phyloP scores from a whole-genome alignment of 202 grass and related monocot genomes.

The Panicum hallii region DNA sequence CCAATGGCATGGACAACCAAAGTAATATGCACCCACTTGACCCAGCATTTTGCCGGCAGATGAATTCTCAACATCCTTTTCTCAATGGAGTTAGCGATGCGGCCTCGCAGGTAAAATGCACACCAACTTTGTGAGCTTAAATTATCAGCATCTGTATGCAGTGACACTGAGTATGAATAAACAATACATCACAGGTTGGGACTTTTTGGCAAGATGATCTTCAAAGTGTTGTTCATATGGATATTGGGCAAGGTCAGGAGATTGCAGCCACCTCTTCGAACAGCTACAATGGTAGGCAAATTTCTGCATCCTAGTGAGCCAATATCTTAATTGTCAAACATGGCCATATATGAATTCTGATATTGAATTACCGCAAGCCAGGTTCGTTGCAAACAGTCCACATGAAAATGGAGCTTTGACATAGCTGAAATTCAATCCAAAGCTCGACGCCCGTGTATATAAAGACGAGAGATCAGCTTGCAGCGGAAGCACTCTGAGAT shows the following conservation, averaged over 20 bases:
- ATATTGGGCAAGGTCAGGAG: conserved; percentile 82
- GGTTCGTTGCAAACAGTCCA: conserved; percentile 82
- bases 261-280: conserved; percentile 71
- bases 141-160: background rate
- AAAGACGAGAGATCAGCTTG: conserved; percentile 55
- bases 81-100: conserved; percentile 63
- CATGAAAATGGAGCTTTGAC: conserved; percentile 99
- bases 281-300: conserved; percentile 67
- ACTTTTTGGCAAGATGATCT: conserved; percentile 93
- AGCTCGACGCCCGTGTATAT: conserved; percentile 71
- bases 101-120: conserved; percentile 75
- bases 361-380: conserved; percentile 32
- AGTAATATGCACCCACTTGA: conserved; percentile 64
- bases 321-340: background rate
- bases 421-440: conserved; percentile 30
- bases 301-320: conserved; percentile 2
- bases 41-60: conserved; percentile 41
- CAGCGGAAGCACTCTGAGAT: conserved; percentile 59
- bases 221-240: conserved; percentile 90
- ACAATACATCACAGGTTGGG: conserved; percentile 57
- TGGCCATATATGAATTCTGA: conserved; percentile 17
- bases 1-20: conserved; percentile 64
- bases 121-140: background rate
- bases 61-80: conserved; percentile 60
- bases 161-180: background rate